Evolutionary conservation across 257 asterid species (phyloP).

Genomic region (Echium plantagineum): DNA sequence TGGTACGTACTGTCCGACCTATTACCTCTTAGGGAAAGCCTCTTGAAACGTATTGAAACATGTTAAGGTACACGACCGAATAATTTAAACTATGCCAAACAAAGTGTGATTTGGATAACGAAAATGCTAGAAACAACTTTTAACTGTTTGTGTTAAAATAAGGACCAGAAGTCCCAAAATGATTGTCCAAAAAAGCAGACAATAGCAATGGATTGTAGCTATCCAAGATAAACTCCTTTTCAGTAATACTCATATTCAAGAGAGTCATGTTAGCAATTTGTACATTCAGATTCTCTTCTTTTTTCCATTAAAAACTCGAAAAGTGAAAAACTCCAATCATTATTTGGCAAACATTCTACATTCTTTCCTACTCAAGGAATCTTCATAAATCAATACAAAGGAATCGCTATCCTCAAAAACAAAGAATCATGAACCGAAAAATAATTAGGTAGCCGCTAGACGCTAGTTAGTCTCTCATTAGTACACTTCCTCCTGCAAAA

Average conservation of each 20-base stretch:
- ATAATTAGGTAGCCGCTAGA: constrained; percentile 19
- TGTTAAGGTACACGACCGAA: no score
- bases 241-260: constrained; percentile 28
- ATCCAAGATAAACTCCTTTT: constrained; percentile 39
- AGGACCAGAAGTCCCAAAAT: no score
- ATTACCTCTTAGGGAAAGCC: no score
- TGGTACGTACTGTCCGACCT: no score
- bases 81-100: no score
- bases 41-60: no score
- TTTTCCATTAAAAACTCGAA: constrained; percentile 30
- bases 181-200: constrained; percentile 8
- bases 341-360: constrained; percentile 31
- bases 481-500: constrained; percentile 29
- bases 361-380: constrained; percentile 22
- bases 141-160: no score
- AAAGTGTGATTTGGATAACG: no score
- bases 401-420: constrained; percentile 38
- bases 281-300: constrained; percentile 38
- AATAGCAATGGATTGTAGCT: constrained; percentile 13
- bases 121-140: no score
- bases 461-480: constrained; percentile 18
- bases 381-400: constrained; percentile 2
- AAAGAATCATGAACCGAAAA: constrained; percentile 40
- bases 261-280: constrained; percentile 42
- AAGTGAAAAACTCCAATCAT: constrained; percentile 20